A percentile compares a stretch with the other conserved stretches of the same genome.
These are phyloP conservation scores for Xylariaceae sp. DNA, from an alignment of 2,329 filamentous ascomycete genomes.

Conservation along the genomic window DNA sequence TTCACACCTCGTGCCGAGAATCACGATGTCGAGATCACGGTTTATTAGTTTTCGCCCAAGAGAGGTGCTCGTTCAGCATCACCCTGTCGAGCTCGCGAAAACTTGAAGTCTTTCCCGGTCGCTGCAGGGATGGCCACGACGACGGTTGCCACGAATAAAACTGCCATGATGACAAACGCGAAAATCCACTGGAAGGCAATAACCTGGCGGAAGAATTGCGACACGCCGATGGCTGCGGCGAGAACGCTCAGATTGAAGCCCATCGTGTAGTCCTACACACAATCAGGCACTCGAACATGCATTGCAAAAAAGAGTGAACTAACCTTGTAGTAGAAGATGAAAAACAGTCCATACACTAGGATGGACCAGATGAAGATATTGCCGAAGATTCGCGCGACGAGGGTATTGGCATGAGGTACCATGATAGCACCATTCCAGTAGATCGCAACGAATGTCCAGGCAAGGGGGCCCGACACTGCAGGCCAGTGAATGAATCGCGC, in stretches of 20 bases:
- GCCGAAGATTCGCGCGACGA: slow-evolving; percentile 73
- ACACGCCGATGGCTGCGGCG: slow-evolving; percentile 68
- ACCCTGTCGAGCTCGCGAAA: slow-evolving; percentile 37
- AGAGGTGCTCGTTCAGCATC: slow-evolving; percentile 60
- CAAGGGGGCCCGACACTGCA: slow-evolving; percentile 71
- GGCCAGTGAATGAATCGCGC: slow-evolving; percentile 73
- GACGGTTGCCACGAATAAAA: slow-evolving; percentile 67
- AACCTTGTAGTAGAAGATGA: slow-evolving; percentile 69
- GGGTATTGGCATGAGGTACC: slow-evolving; percentile 60
- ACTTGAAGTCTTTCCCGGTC: slow-evolving; percentile 53
- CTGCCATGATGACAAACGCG: slow-evolving; percentile 74
- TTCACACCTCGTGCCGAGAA: no score
- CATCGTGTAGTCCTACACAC: slow-evolving; percentile 62
- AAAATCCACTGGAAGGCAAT: slow-evolving; percentile 91
- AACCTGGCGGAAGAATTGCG: slow-evolving; percentile 68
- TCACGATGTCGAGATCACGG: not conserved
- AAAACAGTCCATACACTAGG: slow-evolving; percentile 71
- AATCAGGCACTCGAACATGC: no score
- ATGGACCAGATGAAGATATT: slow-evolving; percentile 88
- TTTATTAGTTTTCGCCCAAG: slow-evolving; percentile 42
- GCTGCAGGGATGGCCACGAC: slow-evolving; percentile 61
- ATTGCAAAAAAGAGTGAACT: slow-evolving; percentile 12
- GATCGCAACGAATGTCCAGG: slow-evolving; percentile 80
- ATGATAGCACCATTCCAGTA: slow-evolving; percentile 88
- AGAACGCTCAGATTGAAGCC: slow-evolving; percentile 75